Evolutionary conservation across 2,329 filamentous ascomycete genomes (phyloP), one percentile per base, ranked within the genome.

Genomic region (Dactylellina sp.): DNA sequence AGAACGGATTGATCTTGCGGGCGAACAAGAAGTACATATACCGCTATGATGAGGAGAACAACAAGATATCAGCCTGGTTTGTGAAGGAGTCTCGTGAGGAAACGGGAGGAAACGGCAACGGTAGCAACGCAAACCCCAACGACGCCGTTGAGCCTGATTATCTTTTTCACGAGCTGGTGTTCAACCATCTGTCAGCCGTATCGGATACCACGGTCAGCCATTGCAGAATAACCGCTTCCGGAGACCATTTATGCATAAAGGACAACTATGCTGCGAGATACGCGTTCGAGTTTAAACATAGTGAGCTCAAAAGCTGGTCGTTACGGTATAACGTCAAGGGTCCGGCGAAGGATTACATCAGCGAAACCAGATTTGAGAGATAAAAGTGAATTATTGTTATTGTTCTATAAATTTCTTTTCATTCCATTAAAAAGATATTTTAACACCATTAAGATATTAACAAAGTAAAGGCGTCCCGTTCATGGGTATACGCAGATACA

Each of bases 11-110:
- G 2, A 42, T 53, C 7, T 20, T 70, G 1, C 55, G 56, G 7
- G 64, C 64, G 37, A 70, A 70, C 40, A 70, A 70, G 16, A 61
- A 70, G 49, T 70, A 70, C 49, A 61, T 70, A 25, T 70, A 70
- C 47, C 28, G 37, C 12, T 70, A 70, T 28, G 49, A 60, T 39
- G 47, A 60, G 22, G 20, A 12, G 4, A 32, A 70, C 0, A 56
- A 70, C 35, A 53, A 62, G 40, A 53, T 70, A 35, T 70, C 64
- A 28, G 56, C 49, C 12, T 70, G 64, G 64, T 70, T 70, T 12
- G 56, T 62, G 12, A 70, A 62, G 16, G 64, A 70, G 28, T 62
- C 64, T 28, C 64, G 49, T 55, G 56, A 16, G 12, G 24, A 22
- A 9, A 20, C 25, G 1, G 20, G 25, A n/a, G 37, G 37, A 32